Evolutionary conservation across 495 filamentous ascomycete species (phyloP), one percentile per base, ranked within the genome.

Genomic region (Neurospora terricola): DNA sequence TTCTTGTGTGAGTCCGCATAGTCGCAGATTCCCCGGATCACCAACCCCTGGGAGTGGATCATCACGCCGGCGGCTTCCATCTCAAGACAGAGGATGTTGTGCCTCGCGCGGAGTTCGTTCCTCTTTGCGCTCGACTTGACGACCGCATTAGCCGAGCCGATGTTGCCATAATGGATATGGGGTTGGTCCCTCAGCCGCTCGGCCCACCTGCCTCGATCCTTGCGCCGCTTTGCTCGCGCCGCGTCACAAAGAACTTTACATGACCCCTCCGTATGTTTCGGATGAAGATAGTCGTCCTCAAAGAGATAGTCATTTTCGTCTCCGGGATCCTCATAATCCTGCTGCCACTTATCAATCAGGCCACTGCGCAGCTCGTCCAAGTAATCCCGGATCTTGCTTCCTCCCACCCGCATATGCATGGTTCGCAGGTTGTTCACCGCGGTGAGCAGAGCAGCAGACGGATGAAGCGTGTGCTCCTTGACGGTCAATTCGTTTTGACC

Each of bases 371-470:
- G 2, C 39, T 36, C 14, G 3, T 73, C 48, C 18, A 84, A 73
- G 3, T 72, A 40, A 11, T 79, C 62, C 8, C 76, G 69, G 12
- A 84, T 69, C 10, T 68, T 45, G 37, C 80, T 72, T 2, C 75
- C 77, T 42, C 39, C 14, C 4, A 43, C 73, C 5, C 30, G 66
- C 36, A 73, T 68, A 62, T 80, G 74, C 5, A 74, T 16, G 1
- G 72, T 59, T 27, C 72, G 38, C 12, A 81, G 75, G 6, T 48
- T 30, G 21, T 23, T 62, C 3, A 79, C 71, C 11, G 80, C 80
- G 5, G 72, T 75, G 16, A 73, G 71, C 10, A 81, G 70, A 34
- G 77, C 14, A 5, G 40, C 27, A 70, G 81, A 79, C 42, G 83
- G 81, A 59, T 76, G 75, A 23, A 75, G 73, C 23, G 73, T 76